Base-by-base conservation (phyloP, 192 early-diverging fungal genomes). In the Podochytrium sp. region DNA sequence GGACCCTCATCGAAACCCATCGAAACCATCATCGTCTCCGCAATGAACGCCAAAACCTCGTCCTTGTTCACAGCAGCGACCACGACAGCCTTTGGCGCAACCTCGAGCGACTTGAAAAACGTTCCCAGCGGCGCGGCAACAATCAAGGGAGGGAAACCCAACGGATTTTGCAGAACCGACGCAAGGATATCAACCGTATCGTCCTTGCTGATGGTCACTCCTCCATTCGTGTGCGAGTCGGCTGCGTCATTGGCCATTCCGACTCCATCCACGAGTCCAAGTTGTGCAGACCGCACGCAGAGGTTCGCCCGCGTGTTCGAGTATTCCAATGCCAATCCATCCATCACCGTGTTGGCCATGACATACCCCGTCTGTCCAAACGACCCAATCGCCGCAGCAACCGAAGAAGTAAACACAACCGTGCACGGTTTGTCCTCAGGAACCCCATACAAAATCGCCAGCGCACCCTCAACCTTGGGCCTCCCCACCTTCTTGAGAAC, bases 331-430 rank as follows among this genome's bases (percentile, higher is more conserved):
- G 63, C 63, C 20, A 65, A 14, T 27, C 20, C 16, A 30, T 65
- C 63, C 63, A 65, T 23, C 20, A 65, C 20, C 37, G 63, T 25
- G 29, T 65, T 65, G 42, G 63, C 40, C 63, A 65, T 65, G 0
- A 65, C 63, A 65, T 65, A 65, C 0, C 63, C 30, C 14, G 63
- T 65, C 35, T 65, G 63, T 12, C 63, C 63, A 50, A 25, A 1
- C 1, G 63, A 65, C 20, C 63, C 63, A 37, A 65, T 65, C 12
- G 42, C 63, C 14, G 32, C 34, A 1, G 42, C 63, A 37, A 65
- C 30, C n/a, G 63, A 65, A 23, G 63, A 65, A 47, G 30, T 55
- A 33, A 65, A 37, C 37, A 65, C 30, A 23, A 65, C 63, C 14
- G 40, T 42, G 63, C 2, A 42, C 12, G 12, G 50, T 1, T 65